phyloP scores from a whole-genome alignment of 495 filamentous ascomycete species.

The Podospora bellae-mahoneyi region DNA sequence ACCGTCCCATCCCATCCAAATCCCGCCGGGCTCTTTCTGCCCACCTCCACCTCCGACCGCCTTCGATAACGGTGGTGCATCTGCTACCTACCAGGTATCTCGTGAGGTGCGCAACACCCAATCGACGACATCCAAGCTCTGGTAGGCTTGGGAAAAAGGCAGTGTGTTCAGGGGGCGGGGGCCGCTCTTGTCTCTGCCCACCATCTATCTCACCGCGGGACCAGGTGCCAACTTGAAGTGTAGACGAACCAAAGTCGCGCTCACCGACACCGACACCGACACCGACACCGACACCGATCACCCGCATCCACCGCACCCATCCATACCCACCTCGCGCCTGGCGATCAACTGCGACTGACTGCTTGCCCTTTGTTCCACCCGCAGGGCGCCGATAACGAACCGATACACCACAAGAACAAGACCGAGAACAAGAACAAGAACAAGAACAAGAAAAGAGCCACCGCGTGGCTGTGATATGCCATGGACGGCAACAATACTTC shows the following conservation, averaged over 20 bases:
- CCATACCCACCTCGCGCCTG: neutral
- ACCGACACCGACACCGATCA: too few species aligned
- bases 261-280: neutral
- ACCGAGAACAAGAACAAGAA: constrained; percentile 11
- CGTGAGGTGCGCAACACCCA: neutral
- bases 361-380: neutral
- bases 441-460: constrained; percentile 16
- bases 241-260: constrained; percentile 4
- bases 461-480: constrained; percentile 40
- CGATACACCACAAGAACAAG: neutral
- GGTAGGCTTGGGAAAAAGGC: neutral
- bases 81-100: neutral
- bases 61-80: neutral
- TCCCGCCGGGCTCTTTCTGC: neutral
- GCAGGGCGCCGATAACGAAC: neutral
- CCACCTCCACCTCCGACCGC: neutral
- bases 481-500: constrained; percentile 55
- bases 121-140: neutral
- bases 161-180: constrained; percentile 10
- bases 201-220: neutral
- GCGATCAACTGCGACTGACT: neutral
- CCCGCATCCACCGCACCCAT: neutral
- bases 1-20: neutral
- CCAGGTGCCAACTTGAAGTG: neutral
- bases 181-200: constrained; percentile 12